Conservation (phyloP, 805 yeast genomes). For the Candida suzukii region DNA sequence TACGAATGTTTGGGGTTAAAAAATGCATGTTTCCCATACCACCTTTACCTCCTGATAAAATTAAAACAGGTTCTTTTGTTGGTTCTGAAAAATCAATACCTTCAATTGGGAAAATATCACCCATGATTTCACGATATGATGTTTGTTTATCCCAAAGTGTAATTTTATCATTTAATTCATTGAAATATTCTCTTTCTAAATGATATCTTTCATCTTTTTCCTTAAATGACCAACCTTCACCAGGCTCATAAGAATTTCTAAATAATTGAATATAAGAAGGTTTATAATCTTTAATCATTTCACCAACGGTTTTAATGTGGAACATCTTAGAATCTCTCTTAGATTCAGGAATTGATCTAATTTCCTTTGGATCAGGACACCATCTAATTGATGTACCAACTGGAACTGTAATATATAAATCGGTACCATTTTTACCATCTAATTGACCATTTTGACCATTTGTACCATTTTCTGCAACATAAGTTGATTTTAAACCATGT, state of each 20-base stretch:
- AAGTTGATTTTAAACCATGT: slow-evolving; percentile 59
- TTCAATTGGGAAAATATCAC: slow-evolving; percentile 70
- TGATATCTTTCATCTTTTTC: slow-evolving; percentile 72
- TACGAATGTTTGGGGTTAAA: slow-evolving; percentile 72
- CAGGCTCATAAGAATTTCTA: slow-evolving; percentile 56
- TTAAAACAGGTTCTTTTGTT: slow-evolving; percentile 56
- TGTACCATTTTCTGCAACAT: slow-evolving; percentile 66
- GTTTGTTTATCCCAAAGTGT: slow-evolving; percentile 54
- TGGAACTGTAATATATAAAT: slow-evolving; percentile 78
- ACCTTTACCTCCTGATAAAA: slow-evolving; percentile 83
- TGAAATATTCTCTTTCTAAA: slow-evolving; percentile 57
- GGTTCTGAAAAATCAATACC: slow-evolving; percentile 70
- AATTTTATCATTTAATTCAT: slow-evolving; percentile 55
- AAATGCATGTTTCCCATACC: slow-evolving; percentile 98
- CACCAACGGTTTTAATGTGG: slow-evolving; percentile 21
- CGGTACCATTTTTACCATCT: slow-evolving; percentile 82
- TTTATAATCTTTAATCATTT: slow-evolving; percentile 7
- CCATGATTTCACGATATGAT: slow-evolving; percentile 46
- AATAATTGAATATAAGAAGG: slow-evolving; percentile 50
- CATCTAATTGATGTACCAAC: slow-evolving; percentile 84
- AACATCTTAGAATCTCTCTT: slow-evolving; percentile 13
- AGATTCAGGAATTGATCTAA: slow-evolving; percentile 16
- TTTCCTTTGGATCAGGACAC: slow-evolving; percentile 65
- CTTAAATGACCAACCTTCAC: slow-evolving; percentile 86
- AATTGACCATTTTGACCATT: slow-evolving; percentile 70